Percentiles rank a stretch among this genome's conserved stretches.
Conservation (phyloP, 176 grass and related monocot species). For the Cocos nucifera region DNA sequence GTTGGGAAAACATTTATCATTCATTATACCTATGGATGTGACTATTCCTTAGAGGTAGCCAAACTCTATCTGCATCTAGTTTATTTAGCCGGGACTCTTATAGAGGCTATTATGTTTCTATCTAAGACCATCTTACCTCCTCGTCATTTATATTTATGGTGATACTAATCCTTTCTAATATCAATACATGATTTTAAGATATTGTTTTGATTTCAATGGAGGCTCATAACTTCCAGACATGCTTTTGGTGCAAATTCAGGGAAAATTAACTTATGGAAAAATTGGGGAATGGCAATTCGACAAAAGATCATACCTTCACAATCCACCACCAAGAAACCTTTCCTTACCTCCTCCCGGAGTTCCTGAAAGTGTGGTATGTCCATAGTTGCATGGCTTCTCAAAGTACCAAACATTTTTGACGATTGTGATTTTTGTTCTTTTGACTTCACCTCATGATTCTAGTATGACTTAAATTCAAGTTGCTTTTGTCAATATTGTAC, state of each 20-base stretch:
- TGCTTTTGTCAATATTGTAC: too few relatives aligned
- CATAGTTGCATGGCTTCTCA: too few relatives aligned
- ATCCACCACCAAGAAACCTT: constrained; percentile 69
- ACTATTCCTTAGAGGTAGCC: constrained; percentile 73
- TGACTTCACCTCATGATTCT: too few relatives aligned
- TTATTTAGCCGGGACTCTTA: constrained; percentile 1
- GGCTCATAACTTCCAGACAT: background rate
- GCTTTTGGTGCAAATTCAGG: constrained; percentile 25
- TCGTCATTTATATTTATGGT: background rate
- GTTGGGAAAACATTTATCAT: constrained; percentile 84
- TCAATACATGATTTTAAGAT: too few relatives aligned
- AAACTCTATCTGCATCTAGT: constrained; percentile 5
- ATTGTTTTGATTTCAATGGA: too few relatives aligned
- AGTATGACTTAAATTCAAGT: too few relatives aligned
- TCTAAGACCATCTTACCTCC: too few relatives aligned
- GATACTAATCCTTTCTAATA: background rate
- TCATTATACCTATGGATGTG: constrained; percentile 96
- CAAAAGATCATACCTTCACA: constrained; percentile 61
- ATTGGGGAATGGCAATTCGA: constrained; percentile 97
- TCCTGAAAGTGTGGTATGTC: constrained; percentile 81
- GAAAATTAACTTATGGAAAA: constrained; percentile 78
- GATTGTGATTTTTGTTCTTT: too few relatives aligned
- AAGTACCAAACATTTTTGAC: too few relatives aligned
- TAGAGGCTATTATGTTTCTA: background rate
- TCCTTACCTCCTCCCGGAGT: constrained; percentile 68